These are phyloP conservation scores for Achlya hypogyna DNA, from an alignment of 352 stramenopile genomes.

Conservation along the genomic window DNA sequence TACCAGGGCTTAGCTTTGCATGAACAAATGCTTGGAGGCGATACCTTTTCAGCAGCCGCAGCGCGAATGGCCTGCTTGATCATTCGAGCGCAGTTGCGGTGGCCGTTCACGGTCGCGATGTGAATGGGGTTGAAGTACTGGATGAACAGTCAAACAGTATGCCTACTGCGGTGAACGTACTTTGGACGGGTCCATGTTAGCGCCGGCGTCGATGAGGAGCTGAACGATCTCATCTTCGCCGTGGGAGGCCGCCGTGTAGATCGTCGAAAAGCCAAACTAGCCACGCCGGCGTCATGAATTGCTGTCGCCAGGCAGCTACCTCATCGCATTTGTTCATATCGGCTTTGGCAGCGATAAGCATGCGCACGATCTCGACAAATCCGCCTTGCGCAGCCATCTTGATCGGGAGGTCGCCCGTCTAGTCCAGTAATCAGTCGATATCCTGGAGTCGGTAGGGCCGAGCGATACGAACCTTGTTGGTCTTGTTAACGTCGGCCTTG, in stretches of 20 bases:
- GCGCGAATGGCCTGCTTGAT: not conserved
- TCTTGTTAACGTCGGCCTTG: not conserved
- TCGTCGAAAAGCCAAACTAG: slow-evolving; percentile 1
- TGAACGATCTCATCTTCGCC: slow-evolving; percentile 2
- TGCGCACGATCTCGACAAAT: not conserved
- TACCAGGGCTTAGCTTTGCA: not conserved
- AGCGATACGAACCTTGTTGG: not conserved
- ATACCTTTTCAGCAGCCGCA: not conserved
- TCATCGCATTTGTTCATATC: slow-evolving; percentile 1
- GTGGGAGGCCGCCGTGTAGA: not conserved
- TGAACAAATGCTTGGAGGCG: not conserved
- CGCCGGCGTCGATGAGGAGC: not conserved
- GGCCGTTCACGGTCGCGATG: not conserved
- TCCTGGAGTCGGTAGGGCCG: no score
- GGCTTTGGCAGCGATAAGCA: not conserved
- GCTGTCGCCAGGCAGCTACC: not conserved
- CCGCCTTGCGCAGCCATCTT: not conserved
- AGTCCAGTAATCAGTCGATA: no score
- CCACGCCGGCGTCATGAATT: not conserved
- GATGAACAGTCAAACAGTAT: not conserved
- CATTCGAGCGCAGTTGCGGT: not conserved
- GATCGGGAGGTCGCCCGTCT: not conserved
- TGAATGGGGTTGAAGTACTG: not conserved
- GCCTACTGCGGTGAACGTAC: not conserved
- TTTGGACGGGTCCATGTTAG: not conserved